A percentile compares a stretch with the other conserved stretches of the same genome.
Evolutionary conservation across 768 basidiomycete species (phyloP).

Genomic region (Pulveroboletus sp.): DNA sequence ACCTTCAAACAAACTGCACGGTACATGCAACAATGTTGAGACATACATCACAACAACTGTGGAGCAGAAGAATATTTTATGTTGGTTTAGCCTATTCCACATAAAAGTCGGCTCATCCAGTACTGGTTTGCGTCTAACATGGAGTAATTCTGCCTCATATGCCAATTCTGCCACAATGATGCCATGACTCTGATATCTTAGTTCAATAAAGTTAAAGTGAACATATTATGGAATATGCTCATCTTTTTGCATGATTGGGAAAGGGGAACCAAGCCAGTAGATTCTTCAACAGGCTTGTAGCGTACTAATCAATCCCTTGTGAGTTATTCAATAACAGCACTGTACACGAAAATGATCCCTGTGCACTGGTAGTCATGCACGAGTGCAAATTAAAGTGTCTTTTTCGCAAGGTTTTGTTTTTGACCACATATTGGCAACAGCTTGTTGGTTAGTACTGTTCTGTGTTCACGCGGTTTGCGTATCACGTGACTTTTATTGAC

Average conservation of each 20-base stretch:
- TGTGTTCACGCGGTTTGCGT: too few relatives aligned
- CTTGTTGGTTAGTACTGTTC: too few relatives aligned
- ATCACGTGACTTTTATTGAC: too few relatives aligned
- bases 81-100: conserved; percentile 58
- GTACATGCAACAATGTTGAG: too few relatives aligned
- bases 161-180: conserved; percentile 26
- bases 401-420: too few relatives aligned
- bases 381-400: too few relatives aligned
- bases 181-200: conserved; percentile 8
- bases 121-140: conserved; percentile 58
- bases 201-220: neutral
- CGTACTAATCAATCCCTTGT: conserved; percentile 1
- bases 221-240: neutral
- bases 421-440: too few relatives aligned
- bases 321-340: too few relatives aligned
- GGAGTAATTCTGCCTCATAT: conserved; percentile 43
- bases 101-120: conserved; percentile 58
- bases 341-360: too few relatives aligned
- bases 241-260: conserved; percentile 45
- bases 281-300: conserved; percentile 43
- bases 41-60: conserved; percentile 42
- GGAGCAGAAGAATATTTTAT: conserved; percentile 46
- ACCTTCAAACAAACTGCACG: too few relatives aligned
- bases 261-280: conserved; percentile 57
- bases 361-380: too few relatives aligned